A percentile compares a stretch with the other conserved stretches of the same genome.
phyloP scores from a whole-genome alignment of 176 grass and related monocot species.

The Echinochloa phyllopogon region DNA sequence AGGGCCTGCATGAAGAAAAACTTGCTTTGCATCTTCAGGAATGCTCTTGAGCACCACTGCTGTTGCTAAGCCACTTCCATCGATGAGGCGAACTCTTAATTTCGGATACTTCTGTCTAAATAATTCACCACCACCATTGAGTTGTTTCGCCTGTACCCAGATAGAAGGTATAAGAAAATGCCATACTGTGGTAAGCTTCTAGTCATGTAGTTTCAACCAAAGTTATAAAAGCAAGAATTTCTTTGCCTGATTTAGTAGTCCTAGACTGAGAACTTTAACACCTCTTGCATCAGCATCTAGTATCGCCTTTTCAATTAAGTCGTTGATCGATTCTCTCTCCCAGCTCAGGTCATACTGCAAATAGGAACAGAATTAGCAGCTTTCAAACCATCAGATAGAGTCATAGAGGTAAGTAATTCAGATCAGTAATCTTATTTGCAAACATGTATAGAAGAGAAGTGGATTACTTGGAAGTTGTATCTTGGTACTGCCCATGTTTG shows the following conservation, averaged over 20 bases:
- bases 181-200: background rate
- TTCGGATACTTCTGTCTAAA: constrained; percentile 86
- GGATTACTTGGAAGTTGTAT: constrained; percentile 90
- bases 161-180: background rate
- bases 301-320: constrained; percentile 91
- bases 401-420: no score
- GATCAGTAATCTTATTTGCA: no score
- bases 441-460: background rate
- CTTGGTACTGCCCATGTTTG: constrained; percentile 86
- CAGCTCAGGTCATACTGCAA: constrained; percentile 72
- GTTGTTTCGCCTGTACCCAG: constrained; percentile 63
- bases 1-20: constrained; percentile 64
- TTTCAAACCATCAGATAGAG: constrained; percentile 9
- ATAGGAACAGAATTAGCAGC: constrained; percentile 18
- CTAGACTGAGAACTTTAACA: constrained; percentile 80
- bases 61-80: constrained; percentile 87
- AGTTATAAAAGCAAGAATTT: constrained; percentile 12
- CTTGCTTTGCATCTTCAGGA: constrained; percentile 63
- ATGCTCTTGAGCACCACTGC: constrained; percentile 71
- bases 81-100: constrained; percentile 72
- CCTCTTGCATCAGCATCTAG: constrained; percentile 77
- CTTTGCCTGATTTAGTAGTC: constrained; percentile 79
- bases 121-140: constrained; percentile 77
- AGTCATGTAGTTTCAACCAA: background rate
- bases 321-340: constrained; percentile 86